phyloP scores from a whole-genome alignment of 2,329 filamentous ascomycete genomes.

The Purpureocillium takamizusanense region DNA sequence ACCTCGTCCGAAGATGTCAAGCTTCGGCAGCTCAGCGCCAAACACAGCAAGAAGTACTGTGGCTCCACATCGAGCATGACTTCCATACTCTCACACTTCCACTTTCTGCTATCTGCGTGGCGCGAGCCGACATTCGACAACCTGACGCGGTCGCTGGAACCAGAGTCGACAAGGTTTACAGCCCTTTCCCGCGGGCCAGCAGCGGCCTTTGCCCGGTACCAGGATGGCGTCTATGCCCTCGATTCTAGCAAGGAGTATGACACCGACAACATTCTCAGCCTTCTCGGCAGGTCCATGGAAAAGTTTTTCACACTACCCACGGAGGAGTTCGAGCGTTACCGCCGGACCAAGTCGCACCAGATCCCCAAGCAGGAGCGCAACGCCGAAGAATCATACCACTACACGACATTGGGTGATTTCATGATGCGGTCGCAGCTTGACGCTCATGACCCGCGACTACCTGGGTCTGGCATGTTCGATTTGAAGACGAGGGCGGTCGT shows the following conservation, averaged over 20 bases:
- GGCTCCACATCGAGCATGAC: constrained; percentile 98
- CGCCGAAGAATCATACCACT: constrained; percentile 75
- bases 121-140: constrained; percentile 58
- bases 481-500: constrained; percentile 91
- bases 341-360: constrained; percentile 56
- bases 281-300: constrained; percentile 93
- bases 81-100: constrained; percentile 76
- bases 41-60: constrained; percentile 68
- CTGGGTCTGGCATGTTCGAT: constrained; percentile 90
- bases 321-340: constrained; percentile 78
- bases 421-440: constrained; percentile 94
- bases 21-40: constrained; percentile 58
- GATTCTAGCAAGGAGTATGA: constrained; percentile 94
- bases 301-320: constrained; percentile 81
- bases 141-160: constrained; percentile 58
- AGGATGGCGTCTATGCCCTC: constrained; percentile 83
- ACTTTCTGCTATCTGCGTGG: constrained; percentile 82
- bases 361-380: constrained; percentile 64
- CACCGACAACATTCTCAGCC: constrained; percentile 74
- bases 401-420: constrained; percentile 77
- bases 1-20: constrained; percentile 79
- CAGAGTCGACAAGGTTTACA: constrained; percentile 60
- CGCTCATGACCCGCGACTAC: constrained; percentile 75
- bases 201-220: constrained; percentile 73
- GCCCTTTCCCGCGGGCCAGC: constrained; percentile 62